Conservation (phyloP, 148 eudicot genomes). For the Vaccinium vitisidaea region DNA sequence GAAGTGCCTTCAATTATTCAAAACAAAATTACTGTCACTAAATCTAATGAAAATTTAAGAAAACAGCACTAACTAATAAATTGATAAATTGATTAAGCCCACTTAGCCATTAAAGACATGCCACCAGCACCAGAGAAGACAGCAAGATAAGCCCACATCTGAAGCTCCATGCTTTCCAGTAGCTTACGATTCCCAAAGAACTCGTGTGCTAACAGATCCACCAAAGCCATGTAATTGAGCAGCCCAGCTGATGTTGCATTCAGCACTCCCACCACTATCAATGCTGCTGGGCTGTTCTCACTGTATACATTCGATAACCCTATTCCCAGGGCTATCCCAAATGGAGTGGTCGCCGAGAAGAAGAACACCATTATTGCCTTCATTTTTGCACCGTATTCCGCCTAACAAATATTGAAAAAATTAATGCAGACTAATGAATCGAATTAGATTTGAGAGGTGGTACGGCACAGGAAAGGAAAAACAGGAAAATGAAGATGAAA, state of each 20-base stretch:
- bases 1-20: too few species aligned
- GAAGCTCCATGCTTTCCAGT: slow-evolving; percentile 50
- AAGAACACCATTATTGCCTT: slow-evolving; percentile 53
- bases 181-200: slow-evolving; percentile 47
- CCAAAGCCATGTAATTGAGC: slow-evolving; percentile 63
- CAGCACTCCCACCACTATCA: slow-evolving; percentile 51
- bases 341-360: slow-evolving; percentile 57
- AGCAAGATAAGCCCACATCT: slow-evolving; percentile 35
- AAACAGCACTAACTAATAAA: too few species aligned
- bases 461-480: too few species aligned
- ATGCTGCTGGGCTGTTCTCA: slow-evolving; percentile 51
- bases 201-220: slow-evolving; percentile 54
- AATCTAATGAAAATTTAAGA: too few species aligned
- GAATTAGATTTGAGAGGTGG: too few species aligned
- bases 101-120: slow-evolving; percentile 66
- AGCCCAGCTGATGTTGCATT: slow-evolving; percentile 56
- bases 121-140: slow-evolving; percentile 46
- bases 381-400: slow-evolving; percentile 40
- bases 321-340: slow-evolving; percentile 53
- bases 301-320: slow-evolving; percentile 38
- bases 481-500: too few species aligned
- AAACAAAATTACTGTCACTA: too few species aligned
- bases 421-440: too few species aligned
- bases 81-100: slow-evolving; percentile 34
- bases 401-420: slow-evolving; percentile 22